Base-by-base conservation (phyloP, 306 rosid species). In the Fagus sylvatica region DNA sequence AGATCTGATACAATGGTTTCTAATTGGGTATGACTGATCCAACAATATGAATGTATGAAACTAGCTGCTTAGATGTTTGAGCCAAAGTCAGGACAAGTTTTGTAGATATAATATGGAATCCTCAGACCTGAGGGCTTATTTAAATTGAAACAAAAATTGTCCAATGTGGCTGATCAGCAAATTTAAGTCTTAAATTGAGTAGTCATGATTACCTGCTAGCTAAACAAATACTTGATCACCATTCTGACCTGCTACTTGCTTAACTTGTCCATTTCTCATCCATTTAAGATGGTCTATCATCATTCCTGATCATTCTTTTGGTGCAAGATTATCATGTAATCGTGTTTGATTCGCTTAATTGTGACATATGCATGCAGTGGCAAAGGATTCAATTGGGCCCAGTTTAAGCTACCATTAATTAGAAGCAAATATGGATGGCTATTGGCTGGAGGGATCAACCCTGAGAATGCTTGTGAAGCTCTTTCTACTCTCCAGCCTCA, bases 351-450 rank as follows among this genome's bases (percentile, higher is more conserved):
- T 22, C 37, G 8, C 66, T 7, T n/a, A n/a, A n/a, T 17, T 11
- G 13, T 59, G 71, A 69, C 73, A 71, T 1, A 16, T 81, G 53
- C 43, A 46, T 90, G 72, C 86, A 94, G 97, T 72, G 98, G 98
- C 1, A 73, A 78, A 67, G 91, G 97, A 56, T 95, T 95, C 67
- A 74, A 92, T 57, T 91, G 98, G 98, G 83, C 79, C 19, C 82
- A 77, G 81, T 91, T 95, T 83, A 90, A 85, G 84, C 82, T 85
- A 71, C 97, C 98, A 46, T 73, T 66, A 68, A 85, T 86, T 75
- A 79, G 83, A 79, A 91, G 99, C 90, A 95, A 91, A 76, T 51
- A 89, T 15, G 99, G 98, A n/a, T 92, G 97, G 97, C 96, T 94
- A 65, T 83, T 92, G 81, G 98, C 98, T 10, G 98, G 98, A 87